Base-by-base conservation (phyloP, 1,284 basidiomycete genomes). In the Rhodotorula sp. region DNA sequence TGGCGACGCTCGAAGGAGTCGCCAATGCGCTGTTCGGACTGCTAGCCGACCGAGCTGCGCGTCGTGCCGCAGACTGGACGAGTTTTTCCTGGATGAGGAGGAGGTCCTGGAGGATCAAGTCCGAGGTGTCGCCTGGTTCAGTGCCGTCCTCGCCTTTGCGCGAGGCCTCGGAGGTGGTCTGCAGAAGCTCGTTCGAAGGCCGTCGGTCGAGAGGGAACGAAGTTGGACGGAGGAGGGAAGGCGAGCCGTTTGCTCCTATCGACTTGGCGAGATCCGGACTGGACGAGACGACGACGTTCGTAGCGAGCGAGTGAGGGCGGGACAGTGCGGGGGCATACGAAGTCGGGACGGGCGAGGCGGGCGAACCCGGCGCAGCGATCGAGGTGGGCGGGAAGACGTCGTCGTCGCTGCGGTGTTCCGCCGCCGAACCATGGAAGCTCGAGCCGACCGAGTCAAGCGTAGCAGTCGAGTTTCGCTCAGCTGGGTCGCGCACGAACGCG, bases 11-110 rank as follows among this genome's bases (percentile, higher is more conserved):
- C 49, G 54, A 59, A 27, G 32, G 48, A 44, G 39, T 62, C 30
- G 36, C 48, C n/a, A 32, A 11, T 19, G 27, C 53, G 36, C 2
- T 32, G 20, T 34, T 39, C 24, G 44, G 46, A 46, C n/a, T 47
- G 46, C 57, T 59, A 8, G 27, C 47, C 46, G 48, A 46, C 4
- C 34, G 52, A 19, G 44, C 44, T 19, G 57, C 57, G 19, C 57
- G 55, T 9, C 49, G 24, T 2, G 59, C 63, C 0, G 72, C 72
- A 2, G 64, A 52, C 19, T 57, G 66, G 15, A 74, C 72, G 29
- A 74, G 62, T 4, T 57, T 53, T 29, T 71, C 64, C 55, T 74
- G 72, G n/a, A 74, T 74, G 2, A 59, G 15, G 22, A 71, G 30
- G 20, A 74, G 46, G 46, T 74, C 72, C 20, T 56, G 19, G 29